phyloP scores from a whole-genome alignment of 108 stramenopile species.

The Cyclotella baltica region DNA sequence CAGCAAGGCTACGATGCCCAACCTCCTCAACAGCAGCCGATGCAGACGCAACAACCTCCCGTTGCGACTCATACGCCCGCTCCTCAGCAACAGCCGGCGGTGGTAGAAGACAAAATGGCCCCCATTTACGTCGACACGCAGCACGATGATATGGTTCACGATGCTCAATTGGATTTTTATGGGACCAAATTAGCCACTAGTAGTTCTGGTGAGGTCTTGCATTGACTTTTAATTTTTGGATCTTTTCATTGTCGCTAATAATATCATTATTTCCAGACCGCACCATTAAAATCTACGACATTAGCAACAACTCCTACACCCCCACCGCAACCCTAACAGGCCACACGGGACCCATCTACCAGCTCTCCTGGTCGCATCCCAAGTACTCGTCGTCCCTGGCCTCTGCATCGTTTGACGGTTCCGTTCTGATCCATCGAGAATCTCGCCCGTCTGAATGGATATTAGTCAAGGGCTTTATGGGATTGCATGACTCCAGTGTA shows the following conservation, averaged over 20 bases:
- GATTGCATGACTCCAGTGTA: conserved; percentile 76
- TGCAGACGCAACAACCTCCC: conserved; percentile 12
- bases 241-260: neutral
- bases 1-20: conserved; percentile 11
- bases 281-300: conserved; percentile 95
- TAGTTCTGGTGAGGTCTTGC: conserved; percentile 87
- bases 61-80: conserved; percentile 12
- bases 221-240: neutral
- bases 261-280: conserved; percentile 59
- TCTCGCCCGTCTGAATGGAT: conserved; percentile 83
- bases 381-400: conserved; percentile 91
- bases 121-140: conserved; percentile 90
- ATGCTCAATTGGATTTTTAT: conserved; percentile 95
- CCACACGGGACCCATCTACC: conserved; percentile 95
- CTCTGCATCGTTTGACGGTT: conserved; percentile 90
- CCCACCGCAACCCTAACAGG: conserved; percentile 83
- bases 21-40: conserved; percentile 10
- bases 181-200: conserved; percentile 94
- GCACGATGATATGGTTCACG: conserved; percentile 96
- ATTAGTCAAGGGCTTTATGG: conserved; percentile 68
- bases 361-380: conserved; percentile 95
- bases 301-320: conserved; percentile 79
- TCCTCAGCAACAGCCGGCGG: conserved; percentile 11
- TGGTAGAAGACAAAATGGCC: conserved; percentile 17
- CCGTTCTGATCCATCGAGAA: conserved; percentile 90